Conservation (phyloP, 2,329 filamentous ascomycete genomes). For the Fusarium nurragi region DNA sequence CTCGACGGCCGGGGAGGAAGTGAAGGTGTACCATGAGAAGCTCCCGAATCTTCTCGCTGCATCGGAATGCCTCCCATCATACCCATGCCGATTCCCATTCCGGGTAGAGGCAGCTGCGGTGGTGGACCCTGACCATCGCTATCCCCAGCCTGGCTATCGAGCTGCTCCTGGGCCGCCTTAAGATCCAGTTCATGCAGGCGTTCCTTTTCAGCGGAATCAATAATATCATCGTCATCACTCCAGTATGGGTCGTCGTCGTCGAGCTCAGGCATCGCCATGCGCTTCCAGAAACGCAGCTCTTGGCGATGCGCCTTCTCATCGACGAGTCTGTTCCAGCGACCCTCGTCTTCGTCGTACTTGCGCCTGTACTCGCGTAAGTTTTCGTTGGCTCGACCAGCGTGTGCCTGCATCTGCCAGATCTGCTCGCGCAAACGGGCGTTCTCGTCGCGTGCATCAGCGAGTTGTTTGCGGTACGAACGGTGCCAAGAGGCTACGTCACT, state of each 20-base stretch:
- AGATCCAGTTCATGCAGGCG: constrained; percentile 61
- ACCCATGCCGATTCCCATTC: constrained; percentile 38
- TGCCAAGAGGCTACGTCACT: constrained; percentile 71
- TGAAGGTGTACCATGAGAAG: constrained; percentile 41
- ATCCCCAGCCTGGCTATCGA: constrained; percentile 49
- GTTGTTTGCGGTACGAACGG: constrained; percentile 70
- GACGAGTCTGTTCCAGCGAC: constrained; percentile 63
- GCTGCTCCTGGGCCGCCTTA: constrained; percentile 54
- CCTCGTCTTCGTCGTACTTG: constrained; percentile 65
- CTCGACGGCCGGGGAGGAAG: constrained; percentile 51
- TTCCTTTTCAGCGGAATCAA: constrained; percentile 69
- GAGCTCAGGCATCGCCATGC: constrained; percentile 70
- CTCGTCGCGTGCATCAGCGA: constrained; percentile 72
- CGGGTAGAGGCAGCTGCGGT: constrained; percentile 33
- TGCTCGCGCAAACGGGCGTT: constrained; percentile 71
- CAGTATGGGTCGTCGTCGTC: constrained; percentile 68
- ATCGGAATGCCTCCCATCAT: constrained; percentile 53
- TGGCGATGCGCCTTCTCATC: constrained; percentile 63
- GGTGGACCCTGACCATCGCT: constrained; percentile 45
- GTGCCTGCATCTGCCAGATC: constrained; percentile 73
- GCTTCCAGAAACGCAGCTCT: constrained; percentile 72
- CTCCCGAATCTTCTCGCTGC: constrained; percentile 50
- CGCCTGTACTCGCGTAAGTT: constrained; percentile 65
- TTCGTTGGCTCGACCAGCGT: constrained; percentile 67
- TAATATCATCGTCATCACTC: constrained; percentile 72